These are phyloP conservation scores for Brasenia schreberi DNA, from an alignment of 164 flowering plant species.

Conservation along the genomic window DNA sequence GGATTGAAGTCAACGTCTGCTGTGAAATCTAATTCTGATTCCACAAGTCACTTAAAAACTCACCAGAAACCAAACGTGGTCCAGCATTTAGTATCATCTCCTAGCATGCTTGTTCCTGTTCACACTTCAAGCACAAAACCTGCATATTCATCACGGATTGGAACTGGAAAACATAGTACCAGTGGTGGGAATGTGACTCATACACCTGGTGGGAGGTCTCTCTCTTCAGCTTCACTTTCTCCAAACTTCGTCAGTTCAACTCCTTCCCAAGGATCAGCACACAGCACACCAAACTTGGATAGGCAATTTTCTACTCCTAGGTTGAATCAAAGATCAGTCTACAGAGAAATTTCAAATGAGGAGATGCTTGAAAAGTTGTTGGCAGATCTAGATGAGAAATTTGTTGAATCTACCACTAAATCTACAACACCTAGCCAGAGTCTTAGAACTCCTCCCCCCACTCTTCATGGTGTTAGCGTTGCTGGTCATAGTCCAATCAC, in stretches of 20 bases:
- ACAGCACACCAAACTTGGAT: conserved; percentile 41
- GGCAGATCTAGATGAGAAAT: conserved; percentile 71
- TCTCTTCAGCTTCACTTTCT: conserved; percentile 47
- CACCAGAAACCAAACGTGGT: conserved; percentile 24
- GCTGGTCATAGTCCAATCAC: conserved; percentile 43
- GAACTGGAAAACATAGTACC: conserved; percentile 29
- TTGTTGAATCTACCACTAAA: conserved; percentile 58
- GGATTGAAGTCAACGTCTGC: conserved; percentile 42
- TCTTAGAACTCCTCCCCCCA: conserved; percentile 44
- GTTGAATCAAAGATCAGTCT: conserved; percentile 44
- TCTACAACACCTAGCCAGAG: conserved; percentile 21
- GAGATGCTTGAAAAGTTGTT: conserved; percentile 65
- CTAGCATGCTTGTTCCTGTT: conserved; percentile 60
- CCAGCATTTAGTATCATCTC: conserved; percentile 47
- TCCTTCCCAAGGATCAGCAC: conserved; percentile 30
- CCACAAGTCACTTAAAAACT: conserved; percentile 8
- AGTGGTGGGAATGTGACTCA: conserved; percentile 31
- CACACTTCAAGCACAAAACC: conserved; percentile 43
- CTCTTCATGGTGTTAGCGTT: conserved; percentile 35
- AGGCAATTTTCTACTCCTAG: conserved; percentile 45
- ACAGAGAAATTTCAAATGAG: conserved; percentile 50
- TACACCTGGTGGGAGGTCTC: conserved; percentile 29
- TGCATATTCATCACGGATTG: conserved; percentile 19
- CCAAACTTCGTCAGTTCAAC: conserved; percentile 42
- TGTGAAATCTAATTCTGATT: conserved; percentile 22